Evolutionary conservation across 805 yeast species (phyloP), one percentile per base, ranked within the genome.

Genomic region (Zygosaccharomyces pseudorouxii): DNA sequence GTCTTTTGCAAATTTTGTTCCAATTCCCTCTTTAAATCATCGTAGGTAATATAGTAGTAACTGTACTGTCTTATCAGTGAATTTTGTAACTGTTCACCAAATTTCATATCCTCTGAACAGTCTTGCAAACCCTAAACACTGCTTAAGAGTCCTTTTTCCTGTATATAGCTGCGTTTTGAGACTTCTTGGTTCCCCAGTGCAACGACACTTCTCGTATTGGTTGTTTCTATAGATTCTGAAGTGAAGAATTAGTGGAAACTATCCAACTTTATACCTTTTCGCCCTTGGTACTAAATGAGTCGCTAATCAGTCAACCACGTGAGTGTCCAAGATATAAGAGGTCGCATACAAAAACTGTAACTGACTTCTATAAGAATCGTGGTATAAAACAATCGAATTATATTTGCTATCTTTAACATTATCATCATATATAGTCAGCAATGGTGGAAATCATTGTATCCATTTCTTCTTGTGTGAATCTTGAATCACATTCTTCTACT

Each of bases 81-180:
- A 57, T 86, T 83, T 65, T 88, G 82, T 59, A 92, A 77, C 62
- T 89, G 95, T 68, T 90, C 96, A 28, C 99, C 99, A 62, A 93
- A 93, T 77, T 90, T 92, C 97, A 93, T 93, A 25, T 53, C 14
- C 25, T 29, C 14, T 9, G 33, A 25, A 33, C 37, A 41, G 36
- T 16, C 27, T 19, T 3, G 14, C 9, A 18, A 28, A 28, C 6
- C 35, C 16, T 31, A 12, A 9, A 33, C 16, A 8, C 19, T 16
- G 16, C 37, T 14, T 14, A 16, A 33, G 20, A 14, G 19, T 33
- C 11, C 4, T 16, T 10, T 16, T 4, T 14, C 5, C 20, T 31
- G 12, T n/a, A n/a, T 31, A 12, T 31, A n/a, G n/a, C n/a, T n/a
- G n/a, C 14, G 18, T 10, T 30, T 12, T 12, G 16, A 30, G n/a